A percentile compares a stretch with the other conserved stretches of the same genome.
These are phyloP conservation scores for Umbelopsis sp. DNA, from an alignment of 192 early-diverging fungal genomes.

Conservation along the genomic window DNA sequence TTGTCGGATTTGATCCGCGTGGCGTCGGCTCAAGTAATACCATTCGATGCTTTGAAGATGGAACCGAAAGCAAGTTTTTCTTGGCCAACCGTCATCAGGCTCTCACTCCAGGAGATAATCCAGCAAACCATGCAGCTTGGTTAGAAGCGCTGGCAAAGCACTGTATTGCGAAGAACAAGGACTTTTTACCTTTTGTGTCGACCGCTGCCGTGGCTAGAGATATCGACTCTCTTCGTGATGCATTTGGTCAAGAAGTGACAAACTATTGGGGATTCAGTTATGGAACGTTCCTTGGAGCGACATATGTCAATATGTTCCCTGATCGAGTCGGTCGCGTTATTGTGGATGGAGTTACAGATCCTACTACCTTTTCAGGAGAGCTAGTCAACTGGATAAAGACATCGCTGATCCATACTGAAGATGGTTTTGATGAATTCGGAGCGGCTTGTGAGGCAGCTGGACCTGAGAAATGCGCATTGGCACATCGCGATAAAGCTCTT, in stretches of 20 bases:
- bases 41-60: conserved; percentile 16
- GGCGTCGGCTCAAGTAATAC: conserved; percentile 31
- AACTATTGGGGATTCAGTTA: conserved; percentile 50
- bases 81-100: background rate
- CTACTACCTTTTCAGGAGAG: conserved; percentile 20
- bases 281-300: conserved; percentile 44
- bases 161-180: conserved; percentile 31
- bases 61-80: conserved; percentile 8
- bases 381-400: conserved; percentile 16
- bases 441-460: conserved; percentile 39
- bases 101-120: conserved; percentile 2
- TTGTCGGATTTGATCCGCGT: conserved; percentile 47
- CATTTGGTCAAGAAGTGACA: conserved; percentile 35
- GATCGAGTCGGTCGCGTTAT: conserved; percentile 44
- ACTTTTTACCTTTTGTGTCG: conserved; percentile 37
- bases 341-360: conserved; percentile 46
- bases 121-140: background rate
- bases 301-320: conserved; percentile 55
- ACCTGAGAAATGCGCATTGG: conserved; percentile 36
- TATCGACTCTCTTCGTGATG: conserved; percentile 43
- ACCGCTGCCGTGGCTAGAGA: conserved; percentile 45
- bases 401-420: conserved; percentile 23
- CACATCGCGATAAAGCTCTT: conserved; percentile 15
- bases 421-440: conserved; percentile 33
- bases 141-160: conserved; percentile 8